Evolutionary conservation across 805 yeast genomes (phyloP), one percentile per base, ranked within the genome.

Genomic region (Saccharomycopsis sp.): DNA sequence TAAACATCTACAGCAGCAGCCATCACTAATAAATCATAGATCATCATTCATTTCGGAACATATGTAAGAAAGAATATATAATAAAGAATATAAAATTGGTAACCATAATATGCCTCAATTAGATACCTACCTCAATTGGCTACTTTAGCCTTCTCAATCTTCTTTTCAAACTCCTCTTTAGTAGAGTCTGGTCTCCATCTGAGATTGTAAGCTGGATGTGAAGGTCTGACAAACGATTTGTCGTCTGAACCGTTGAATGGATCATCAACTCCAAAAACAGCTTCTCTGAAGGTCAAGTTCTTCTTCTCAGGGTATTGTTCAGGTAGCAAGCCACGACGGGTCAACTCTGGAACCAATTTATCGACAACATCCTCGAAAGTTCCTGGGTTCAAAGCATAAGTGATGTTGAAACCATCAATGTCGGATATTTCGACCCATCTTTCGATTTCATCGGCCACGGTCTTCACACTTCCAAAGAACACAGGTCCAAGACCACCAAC

Each of bases 331-430:
- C 75, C 76, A 51, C 75, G 66, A 20, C 58, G 61, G 59, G 69
- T 69, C 49, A 76, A 65, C 55, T 69, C 77, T 9, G 78, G 78
- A 22, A 76, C 64, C 41, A 76, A 61, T 25, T 60, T 62, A 8
- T 74, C 71, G 24, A 73, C 73, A 49, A 75, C 62, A 14, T 76
- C 77, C 59, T 72, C 73, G 53, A 72, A 69, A 2, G 73, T 63
- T 2, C 71, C 74, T 22, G 76, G 77, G 20, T 68, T 63, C 8
- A 73, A 66, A 1, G 77, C 72, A 61, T 74, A 71, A 1, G 72
- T 70, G 52, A 76, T 64, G 58, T 76, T 76, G 63, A 76, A 75
- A 0, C 80, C 80, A 60, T 76, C 80, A 23, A 76, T 69, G 53
- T 71, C 77, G 17, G 73, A 68, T 22, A 69, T 66, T 12, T 71